These are phyloP conservation scores for Rhamnella rubrinervis DNA, from an alignment of 331 rosid genomes.

Conservation along the genomic window DNA sequence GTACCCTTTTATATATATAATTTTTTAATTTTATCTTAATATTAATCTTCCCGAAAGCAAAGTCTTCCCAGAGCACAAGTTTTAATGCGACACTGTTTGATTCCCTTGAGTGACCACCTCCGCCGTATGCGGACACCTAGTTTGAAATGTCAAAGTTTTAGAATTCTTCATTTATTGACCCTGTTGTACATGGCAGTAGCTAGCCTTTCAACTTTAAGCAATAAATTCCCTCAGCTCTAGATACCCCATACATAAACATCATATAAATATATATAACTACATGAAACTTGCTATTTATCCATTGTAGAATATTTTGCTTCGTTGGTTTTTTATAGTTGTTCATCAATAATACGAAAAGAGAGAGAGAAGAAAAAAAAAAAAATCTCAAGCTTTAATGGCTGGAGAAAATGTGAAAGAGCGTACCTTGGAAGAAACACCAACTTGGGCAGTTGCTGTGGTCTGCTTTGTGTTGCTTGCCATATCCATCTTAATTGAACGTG, in stretches of 20 bases:
- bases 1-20: not conserved
- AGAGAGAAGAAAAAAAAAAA: not conserved
- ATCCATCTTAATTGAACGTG: conserved; percentile 65
- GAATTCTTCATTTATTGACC: not conserved
- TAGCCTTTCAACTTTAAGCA: too few species aligned
- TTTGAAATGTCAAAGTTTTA: conserved; percentile 15
- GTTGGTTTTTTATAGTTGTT: not conserved
- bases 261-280: not conserved
- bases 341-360: not conserved
- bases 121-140: not conserved
- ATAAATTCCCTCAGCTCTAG: too few species aligned
- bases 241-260: too few species aligned
- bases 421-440: conserved; percentile 64
- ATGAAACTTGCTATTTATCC: not conserved
- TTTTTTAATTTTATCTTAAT: not conserved
- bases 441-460: conserved; percentile 92
- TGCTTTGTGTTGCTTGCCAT: conserved; percentile 62
- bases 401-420: conserved; percentile 28
- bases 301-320: not conserved
- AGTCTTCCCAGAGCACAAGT: too few species aligned
- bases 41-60: too few species aligned
- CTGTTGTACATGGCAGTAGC: too few species aligned
- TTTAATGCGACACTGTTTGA: too few species aligned
- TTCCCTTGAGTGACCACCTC: too few species aligned
- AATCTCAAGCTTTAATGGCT: conserved; percentile 3